phyloP scores from a whole-genome alignment of 345 rosid genomes.

The Eucalyptus regnans region DNA sequence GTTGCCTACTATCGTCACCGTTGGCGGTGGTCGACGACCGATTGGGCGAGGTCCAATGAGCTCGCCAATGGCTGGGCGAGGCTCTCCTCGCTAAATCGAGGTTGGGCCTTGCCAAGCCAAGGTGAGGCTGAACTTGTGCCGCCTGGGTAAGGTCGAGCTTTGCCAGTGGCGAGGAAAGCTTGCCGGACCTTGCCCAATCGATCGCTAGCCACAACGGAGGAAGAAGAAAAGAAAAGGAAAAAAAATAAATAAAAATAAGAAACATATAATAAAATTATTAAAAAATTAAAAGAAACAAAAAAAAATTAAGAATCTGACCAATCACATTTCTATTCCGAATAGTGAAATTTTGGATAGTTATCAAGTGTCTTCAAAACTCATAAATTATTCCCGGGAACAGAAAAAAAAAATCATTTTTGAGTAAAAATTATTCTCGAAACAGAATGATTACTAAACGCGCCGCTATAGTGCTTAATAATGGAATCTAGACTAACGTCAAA shows the following conservation, averaged over 20 bases:
- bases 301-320: too few species aligned
- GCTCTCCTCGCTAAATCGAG: too few species aligned
- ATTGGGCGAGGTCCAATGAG: rapidly evolving
- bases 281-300: too few species aligned
- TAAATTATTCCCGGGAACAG: rapidly evolving
- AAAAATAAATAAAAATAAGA: too few species aligned
- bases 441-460: rapidly evolving
- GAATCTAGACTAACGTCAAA: rapidly evolving
- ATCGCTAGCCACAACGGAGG: rapidly evolving
- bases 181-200: rapidly evolving
- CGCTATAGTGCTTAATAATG: rapidly evolving
- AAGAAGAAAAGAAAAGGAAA: too few species aligned
- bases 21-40: rapidly evolving
- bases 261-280: too few species aligned
- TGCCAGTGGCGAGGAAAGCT: rapidly evolving
- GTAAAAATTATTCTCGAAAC: too few species aligned
- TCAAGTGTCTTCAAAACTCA: rapidly evolving
- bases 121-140: rapidly evolving
- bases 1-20: rapidly evolving
- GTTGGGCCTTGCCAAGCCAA: too few species aligned
- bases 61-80: rapidly evolving
- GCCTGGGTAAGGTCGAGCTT: rapidly evolving
- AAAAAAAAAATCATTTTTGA: too few species aligned
- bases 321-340: rapidly evolving
- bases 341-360: rapidly evolving